Base-by-base conservation (phyloP, 2,329 filamentous ascomycete genomes). In the Penicillium crustosum region DNA sequence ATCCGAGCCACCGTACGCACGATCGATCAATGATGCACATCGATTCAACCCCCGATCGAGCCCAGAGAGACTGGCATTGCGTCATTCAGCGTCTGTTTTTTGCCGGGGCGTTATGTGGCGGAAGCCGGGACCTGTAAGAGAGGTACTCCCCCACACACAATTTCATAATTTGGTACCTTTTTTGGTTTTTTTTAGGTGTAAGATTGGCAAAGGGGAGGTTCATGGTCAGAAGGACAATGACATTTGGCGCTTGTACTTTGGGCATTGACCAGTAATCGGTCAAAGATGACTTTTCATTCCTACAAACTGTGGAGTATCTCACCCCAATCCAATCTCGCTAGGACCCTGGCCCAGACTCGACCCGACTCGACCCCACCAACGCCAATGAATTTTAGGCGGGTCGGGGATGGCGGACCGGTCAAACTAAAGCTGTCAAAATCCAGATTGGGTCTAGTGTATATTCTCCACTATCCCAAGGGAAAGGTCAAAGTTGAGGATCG, bases 1-100 rank as follows among this genome's bases (percentile, higher is more conserved):
- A 60, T 25, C 54, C 55, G 53, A 50, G n/a, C 19, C 27, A 52
- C 53, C 43, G 52, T 43, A 44, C 12, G 36, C 50, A 42, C 59
- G 65, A 67, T 67, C 62, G 61, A 54, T 60, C 64, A 67, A 66
- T 67, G 62, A 56, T 54, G 44, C 49, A 43, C 55, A 47, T 48
- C 29, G 58, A 67, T 66, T 66, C 65, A 60, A 56, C 29, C 25
- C 19, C 6, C 27, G 47, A 67, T 67, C 65, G 60, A 55, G 43
- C 47, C 31, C n/a, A 33, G 31, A 43, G 15, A 31, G 27, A 15
- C 7, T 21, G 19, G 27, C 17, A 42, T 51, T 56, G 57, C 61
- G 62, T 65, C 64, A 65, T 57, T 33, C 23, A 44, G 53, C 15
- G n/a, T 12, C 39, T n/a, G 15, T 41, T 15, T n/a, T 41, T 36